Evolutionary conservation across 495 filamentous ascomycete species (phyloP).

Genomic region (Podospora tetraspora): DNA sequence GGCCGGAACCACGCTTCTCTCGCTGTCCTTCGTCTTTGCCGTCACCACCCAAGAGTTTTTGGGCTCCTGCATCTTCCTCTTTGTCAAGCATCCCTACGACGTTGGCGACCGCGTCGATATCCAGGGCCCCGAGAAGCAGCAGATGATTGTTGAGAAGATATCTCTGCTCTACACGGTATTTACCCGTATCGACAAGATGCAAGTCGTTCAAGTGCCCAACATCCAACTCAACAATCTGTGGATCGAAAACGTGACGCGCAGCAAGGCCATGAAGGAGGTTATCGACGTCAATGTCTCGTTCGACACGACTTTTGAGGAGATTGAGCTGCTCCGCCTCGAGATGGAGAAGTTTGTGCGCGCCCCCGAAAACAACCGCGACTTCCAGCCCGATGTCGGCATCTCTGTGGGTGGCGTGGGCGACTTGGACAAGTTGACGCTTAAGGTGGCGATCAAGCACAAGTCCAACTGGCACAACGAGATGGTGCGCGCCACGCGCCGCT

Average conservation of each 20-base stretch:
- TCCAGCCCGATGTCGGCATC: constrained; percentile 76
- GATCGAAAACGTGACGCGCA: constrained; percentile 88
- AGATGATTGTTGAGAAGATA: constrained; percentile 85
- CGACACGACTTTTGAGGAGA: constrained; percentile 80
- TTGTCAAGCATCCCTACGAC: constrained; percentile 90
- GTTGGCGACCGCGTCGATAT: constrained; percentile 93
- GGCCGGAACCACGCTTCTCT: constrained; percentile 90
- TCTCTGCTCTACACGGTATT: constrained; percentile 93
- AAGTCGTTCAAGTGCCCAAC: constrained; percentile 85
- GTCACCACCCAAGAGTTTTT: constrained; percentile 89
- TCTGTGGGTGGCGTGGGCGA: constrained; percentile 74
- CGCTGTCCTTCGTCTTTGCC: constrained; percentile 89
- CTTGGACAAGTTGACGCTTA: constrained; percentile 81
- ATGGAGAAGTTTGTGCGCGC: constrained; percentile 78
- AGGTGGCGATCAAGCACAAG: constrained; percentile 83
- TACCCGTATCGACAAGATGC: constrained; percentile 72
- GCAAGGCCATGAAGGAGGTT: constrained; percentile 85
- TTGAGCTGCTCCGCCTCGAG: constrained; percentile 73
- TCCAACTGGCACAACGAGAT: constrained; percentile 94
- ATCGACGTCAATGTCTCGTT: constrained; percentile 74
- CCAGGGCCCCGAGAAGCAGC: constrained; percentile 51
- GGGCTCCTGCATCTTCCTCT: constrained; percentile 94
- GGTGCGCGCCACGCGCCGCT: constrained; percentile 74
- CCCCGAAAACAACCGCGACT: constrained; percentile 85
- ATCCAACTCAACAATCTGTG: constrained; percentile 83